Base-by-base conservation (phyloP, 768 basidiomycete genomes). In the Lactarius hatsudake region DNA sequence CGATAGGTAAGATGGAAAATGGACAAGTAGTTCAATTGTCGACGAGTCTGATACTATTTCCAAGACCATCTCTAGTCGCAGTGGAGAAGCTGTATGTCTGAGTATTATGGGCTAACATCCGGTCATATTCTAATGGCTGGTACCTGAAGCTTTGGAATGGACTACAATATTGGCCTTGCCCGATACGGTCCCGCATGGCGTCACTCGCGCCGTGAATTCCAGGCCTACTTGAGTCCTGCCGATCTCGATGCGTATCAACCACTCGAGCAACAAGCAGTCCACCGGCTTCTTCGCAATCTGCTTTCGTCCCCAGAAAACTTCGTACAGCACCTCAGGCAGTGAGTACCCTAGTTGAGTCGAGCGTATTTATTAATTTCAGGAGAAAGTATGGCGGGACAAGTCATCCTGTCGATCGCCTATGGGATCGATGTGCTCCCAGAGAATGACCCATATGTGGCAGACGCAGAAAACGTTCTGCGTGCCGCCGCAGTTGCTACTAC, bases 241-340 rank as follows among this genome's bases (percentile, higher is more conserved):
- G 32, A 20, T 6, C 30, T 36, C 9, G 12, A 55, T 2, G 23
- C 5, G 15, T 61, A 61, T 2, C 34, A 13, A 20, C 59, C 59
- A 5, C 38, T 34, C 17, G 59, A 61, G 18, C 1, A 26, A 40
- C 38, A 15, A 26, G 59, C 59, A 1, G 26, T 26, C 13, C 26
- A 53, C 51, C 5, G 51, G 7, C 51, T 53, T 53, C 51, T 53
- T 26, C 51, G 51, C 5, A 53, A 53, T 13, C 51, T 53, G 2
- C 51, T 53, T 23, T 53, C 51, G 1, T 53, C 26, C 23, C 59
- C 59, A 43, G 40, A 45, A 4, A 17, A 38, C 18, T 40, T 28
- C 17, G 23, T 10, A 23, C 59, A 43, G 32, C 56, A 57, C 56
- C 32, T 57, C 18, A 57, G 56, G n/a, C 56, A 57, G 56, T 57